These are phyloP conservation scores for Mortierella sp. DNA, from an alignment of 371 early-diverging fungal genomes.

Conservation along the genomic window DNA sequence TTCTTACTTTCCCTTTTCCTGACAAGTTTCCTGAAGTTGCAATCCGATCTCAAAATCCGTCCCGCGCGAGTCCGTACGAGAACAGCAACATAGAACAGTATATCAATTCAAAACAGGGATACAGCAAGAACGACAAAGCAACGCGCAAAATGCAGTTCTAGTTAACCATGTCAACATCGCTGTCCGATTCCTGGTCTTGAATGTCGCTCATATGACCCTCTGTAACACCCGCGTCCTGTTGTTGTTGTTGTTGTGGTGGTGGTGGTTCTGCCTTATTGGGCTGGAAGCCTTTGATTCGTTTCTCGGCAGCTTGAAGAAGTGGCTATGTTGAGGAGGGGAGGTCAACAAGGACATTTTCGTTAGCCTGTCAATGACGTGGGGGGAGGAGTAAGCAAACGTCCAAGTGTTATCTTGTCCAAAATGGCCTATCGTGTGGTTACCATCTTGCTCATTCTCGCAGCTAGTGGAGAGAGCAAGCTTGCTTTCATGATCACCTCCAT, in stretches of 20 bases:
- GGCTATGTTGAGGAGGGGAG: background rate
- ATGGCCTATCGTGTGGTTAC: conserved; percentile 8
- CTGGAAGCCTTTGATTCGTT: background rate
- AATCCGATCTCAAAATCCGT: too few species aligned
- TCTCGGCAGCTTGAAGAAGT: background rate
- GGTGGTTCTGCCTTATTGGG: background rate
- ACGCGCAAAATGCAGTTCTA: conserved; percentile 7
- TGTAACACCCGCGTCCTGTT: background rate
- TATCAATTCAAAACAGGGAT: background rate
- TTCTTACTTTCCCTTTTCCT: too few species aligned
- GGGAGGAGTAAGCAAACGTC: background rate
- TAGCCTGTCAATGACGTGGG: conserved; percentile 3
- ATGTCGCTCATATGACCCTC: too few species aligned
- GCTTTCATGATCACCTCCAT: conserved; percentile 23
- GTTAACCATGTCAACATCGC: conserved; percentile 26
- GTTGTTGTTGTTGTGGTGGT: background rate
- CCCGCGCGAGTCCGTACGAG: too few species aligned
- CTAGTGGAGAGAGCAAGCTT: conserved; percentile 26
- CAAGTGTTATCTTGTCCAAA: background rate
- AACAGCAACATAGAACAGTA: background rate
- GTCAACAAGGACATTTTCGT: background rate
- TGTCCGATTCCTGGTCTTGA: conserved; percentile 3
- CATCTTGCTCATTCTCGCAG: conserved; percentile 31
- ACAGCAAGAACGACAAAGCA: conserved; percentile 4
- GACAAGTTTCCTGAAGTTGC: too few species aligned